Evolutionary conservation across 179 eudicot species (phyloP).

Genomic region (Silene noctiflora): DNA sequence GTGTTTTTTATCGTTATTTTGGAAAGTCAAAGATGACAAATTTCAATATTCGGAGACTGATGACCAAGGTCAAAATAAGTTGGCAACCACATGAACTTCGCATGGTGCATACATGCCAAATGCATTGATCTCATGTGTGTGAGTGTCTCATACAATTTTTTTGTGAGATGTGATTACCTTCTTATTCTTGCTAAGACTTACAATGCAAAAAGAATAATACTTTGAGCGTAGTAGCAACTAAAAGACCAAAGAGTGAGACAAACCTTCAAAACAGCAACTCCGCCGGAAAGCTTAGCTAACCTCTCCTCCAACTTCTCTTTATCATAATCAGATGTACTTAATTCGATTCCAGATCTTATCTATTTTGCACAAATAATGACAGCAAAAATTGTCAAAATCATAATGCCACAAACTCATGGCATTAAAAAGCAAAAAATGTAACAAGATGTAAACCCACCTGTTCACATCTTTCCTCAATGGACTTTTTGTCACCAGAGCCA

Average conservation of each 20-base stretch:
- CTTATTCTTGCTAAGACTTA: no score
- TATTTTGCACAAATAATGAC: constrained; percentile 27
- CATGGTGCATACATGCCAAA: no score
- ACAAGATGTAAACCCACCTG: constrained; percentile 43
- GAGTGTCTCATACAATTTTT: no score
- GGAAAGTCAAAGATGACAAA: no score
- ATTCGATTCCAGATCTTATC: constrained; percentile 67
- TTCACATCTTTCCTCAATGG: constrained; percentile 88
- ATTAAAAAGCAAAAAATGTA: background rate
- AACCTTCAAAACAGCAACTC: constrained; percentile 94
- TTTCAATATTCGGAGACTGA: no score
- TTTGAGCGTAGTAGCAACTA: background rate
- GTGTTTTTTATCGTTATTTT: no score
- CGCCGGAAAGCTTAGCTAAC: constrained; percentile 93
- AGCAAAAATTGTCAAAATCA: background rate
- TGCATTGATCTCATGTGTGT: no score
- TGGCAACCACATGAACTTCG: no score
- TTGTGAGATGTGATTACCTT: no score
- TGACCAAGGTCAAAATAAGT: no score
- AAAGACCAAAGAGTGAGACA: background rate
- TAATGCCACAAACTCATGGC: background rate
- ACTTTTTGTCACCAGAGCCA: constrained; percentile 85
- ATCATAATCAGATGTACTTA: constrained; percentile 81
- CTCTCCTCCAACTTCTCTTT: constrained; percentile 91
- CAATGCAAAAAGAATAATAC: no score